Conservation (phyloP, 2,329 filamentous ascomycete genomes). For the Fonsecaea erecta region DNA sequence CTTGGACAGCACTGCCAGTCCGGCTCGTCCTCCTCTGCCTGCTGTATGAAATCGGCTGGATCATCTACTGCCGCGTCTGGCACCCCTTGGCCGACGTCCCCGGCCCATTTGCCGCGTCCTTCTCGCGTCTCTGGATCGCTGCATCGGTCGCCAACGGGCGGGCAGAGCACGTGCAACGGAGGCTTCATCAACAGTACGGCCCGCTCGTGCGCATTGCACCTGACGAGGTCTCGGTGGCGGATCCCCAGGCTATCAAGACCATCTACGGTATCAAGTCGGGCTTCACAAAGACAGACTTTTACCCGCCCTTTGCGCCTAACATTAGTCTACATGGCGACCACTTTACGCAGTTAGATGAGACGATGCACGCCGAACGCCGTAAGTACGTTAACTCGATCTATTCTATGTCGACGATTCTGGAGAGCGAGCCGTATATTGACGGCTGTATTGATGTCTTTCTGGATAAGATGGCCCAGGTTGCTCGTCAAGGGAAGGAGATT, state of each 20-base stretch:
- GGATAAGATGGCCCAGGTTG: slow-evolving; percentile 26
- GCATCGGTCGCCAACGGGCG: slow-evolving; percentile 32
- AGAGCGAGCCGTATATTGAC: slow-evolving; percentile 40
- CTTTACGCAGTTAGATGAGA: slow-evolving; percentile 38
- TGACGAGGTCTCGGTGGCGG: slow-evolving; percentile 40
- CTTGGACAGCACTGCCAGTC: no score
- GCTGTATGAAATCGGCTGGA: slow-evolving; percentile 28
- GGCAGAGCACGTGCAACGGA: slow-evolving; percentile 36
- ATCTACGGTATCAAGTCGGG: slow-evolving; percentile 37
- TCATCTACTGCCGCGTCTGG: slow-evolving; percentile 38
- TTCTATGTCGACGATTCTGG: slow-evolving; percentile 42
- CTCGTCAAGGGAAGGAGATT: slow-evolving; percentile 27
- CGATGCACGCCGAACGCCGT: slow-evolving; percentile 38
- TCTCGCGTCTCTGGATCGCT: slow-evolving; percentile 37
- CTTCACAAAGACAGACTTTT: slow-evolving; percentile 41
- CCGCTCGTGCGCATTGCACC: slow-evolving; percentile 47
- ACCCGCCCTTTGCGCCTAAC: slow-evolving; percentile 33
- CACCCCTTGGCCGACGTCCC: slow-evolving; percentile 39
- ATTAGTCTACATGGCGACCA: slow-evolving; percentile 38
- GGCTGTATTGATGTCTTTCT: slow-evolving; percentile 36
- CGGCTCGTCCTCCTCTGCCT: no score
- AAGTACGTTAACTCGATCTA: slow-evolving; percentile 38
- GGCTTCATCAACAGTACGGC: slow-evolving; percentile 30
- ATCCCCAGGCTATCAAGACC: slow-evolving; percentile 37
- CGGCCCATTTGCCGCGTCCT: slow-evolving; percentile 39